Conservation (phyloP, 2,329 filamentous ascomycete genomes). For the Neobulgaria alba region DNA sequence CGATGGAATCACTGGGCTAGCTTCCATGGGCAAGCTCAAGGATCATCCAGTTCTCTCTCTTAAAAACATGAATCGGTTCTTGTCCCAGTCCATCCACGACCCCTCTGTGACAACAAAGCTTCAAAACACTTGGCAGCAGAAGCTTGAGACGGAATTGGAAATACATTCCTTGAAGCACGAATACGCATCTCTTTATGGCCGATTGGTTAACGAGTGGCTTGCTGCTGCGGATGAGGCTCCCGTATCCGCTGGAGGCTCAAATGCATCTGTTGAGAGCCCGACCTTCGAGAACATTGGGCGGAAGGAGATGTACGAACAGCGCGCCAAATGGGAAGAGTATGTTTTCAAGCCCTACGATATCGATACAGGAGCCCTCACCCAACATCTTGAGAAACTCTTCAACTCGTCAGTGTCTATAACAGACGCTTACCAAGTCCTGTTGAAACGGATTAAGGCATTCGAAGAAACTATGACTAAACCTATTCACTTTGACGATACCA, state of each 20-base stretch:
- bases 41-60: slow-evolving; percentile 8
- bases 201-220: slow-evolving; percentile 46
- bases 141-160: slow-evolving; percentile 38
- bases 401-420: too few species aligned
- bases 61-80: slow-evolving; percentile 38
- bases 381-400: slow-evolving; percentile 45
- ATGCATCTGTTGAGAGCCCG: too few species aligned
- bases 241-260: slow-evolving; percentile 15
- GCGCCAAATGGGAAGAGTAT: slow-evolving; percentile 43
- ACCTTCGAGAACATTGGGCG: slow-evolving; percentile 43
- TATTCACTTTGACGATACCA: slow-evolving; percentile 34
- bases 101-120: slow-evolving; percentile 39
- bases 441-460: too few species aligned
- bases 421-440: too few species aligned
- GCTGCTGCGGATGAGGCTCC: slow-evolving; percentile 29
- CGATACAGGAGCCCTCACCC: slow-evolving; percentile 35
- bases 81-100: slow-evolving; percentile 43
- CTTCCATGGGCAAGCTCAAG: slow-evolving; percentile 24
- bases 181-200: slow-evolving; percentile 46
- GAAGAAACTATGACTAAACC: too few species aligned
- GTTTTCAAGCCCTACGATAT: slow-evolving; percentile 41
- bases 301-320: slow-evolving; percentile 44
- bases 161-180: slow-evolving; percentile 42
- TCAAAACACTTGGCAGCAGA: slow-evolving; percentile 37
- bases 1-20: slow-evolving; percentile 29